Evolutionary conservation across 139 green algal genomes (phyloP).

Genomic region (Chlorella sp.): DNA sequence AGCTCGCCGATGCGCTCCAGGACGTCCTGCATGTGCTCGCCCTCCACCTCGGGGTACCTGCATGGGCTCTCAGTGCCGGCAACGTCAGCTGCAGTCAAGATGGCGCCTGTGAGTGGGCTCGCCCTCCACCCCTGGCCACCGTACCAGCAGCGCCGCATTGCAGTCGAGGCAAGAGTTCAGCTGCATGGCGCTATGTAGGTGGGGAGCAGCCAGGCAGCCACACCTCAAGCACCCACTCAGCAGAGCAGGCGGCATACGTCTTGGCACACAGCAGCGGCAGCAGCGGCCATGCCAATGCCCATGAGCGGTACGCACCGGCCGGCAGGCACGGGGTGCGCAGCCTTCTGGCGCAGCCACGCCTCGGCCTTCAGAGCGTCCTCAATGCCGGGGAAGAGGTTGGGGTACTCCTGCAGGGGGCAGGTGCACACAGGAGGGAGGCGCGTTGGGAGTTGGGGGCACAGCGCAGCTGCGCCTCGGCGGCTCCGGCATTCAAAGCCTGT

Average conservation of each 20-base stretch:
- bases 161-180: too few species aligned
- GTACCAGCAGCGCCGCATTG: too few species aligned
- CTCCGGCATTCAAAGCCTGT: too few species aligned
- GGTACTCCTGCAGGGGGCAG: conserved; percentile 70
- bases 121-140: too few species aligned
- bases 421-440: neutral
- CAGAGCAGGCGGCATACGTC: too few species aligned
- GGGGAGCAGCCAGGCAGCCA: too few species aligned
- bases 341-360: conserved; percentile 25
- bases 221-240: neutral
- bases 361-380: conserved; percentile 82
- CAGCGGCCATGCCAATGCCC: neutral
- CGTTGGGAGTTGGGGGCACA: too few species aligned
- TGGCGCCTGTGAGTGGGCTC: too few species aligned
- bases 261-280: neutral
- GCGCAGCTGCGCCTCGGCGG: too few species aligned
- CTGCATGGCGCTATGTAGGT: too few species aligned
- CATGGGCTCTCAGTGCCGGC: too few species aligned
- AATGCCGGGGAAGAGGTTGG: conserved; percentile 96
- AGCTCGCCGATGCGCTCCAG: conserved; percentile 10
- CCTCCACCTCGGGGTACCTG: conserved; percentile 28
- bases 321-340: conserved; percentile 17
- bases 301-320: neutral
- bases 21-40: conserved; percentile 25
- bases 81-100: too few species aligned